A percentile compares a stretch with the other conserved stretches of the same genome.
Evolutionary conservation across 2,329 filamentous ascomycete genomes (phyloP).

Genomic region (Colletotrichum sp.): DNA sequence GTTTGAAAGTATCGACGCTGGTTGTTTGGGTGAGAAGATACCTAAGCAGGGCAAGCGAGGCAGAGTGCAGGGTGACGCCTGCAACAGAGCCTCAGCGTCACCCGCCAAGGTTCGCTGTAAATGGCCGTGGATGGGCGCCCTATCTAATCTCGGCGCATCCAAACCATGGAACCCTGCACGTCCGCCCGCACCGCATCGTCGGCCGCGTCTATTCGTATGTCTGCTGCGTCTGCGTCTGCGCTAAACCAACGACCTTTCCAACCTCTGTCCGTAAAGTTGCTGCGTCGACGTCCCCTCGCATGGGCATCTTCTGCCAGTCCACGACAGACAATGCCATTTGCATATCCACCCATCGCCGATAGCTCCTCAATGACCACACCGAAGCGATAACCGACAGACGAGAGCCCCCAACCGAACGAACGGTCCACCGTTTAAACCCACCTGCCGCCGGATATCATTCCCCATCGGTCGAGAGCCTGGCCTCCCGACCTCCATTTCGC

Average conservation of each 20-base stretch:
- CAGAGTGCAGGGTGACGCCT: background rate
- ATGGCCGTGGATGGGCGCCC: background rate
- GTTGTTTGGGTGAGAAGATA: background rate
- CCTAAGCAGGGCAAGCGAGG: background rate
- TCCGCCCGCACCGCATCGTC: background rate
- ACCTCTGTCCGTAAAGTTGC: background rate
- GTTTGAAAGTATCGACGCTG: background rate
- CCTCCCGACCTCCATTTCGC: background rate
- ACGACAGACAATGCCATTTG: slow-evolving; percentile 1
- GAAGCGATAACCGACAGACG: background rate
- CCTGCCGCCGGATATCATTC: background rate
- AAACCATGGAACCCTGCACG: background rate
- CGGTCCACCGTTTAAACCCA: slow-evolving; percentile 5
- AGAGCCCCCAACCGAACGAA: background rate
- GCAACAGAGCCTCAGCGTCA: background rate
- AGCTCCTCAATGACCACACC: background rate
- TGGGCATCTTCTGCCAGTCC: background rate
- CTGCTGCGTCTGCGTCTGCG: background rate
- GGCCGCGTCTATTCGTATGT: background rate
- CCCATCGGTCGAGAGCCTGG: background rate
- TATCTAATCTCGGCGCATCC: slow-evolving; percentile 8
- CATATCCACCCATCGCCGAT: background rate
- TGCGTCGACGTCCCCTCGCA: background rate
- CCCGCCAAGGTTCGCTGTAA: slow-evolving; percentile 6
- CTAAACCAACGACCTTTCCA: background rate